Conservation (phyloP, 2,329 filamentous ascomycete genomes). For the Penicillium rolfsii region DNA sequence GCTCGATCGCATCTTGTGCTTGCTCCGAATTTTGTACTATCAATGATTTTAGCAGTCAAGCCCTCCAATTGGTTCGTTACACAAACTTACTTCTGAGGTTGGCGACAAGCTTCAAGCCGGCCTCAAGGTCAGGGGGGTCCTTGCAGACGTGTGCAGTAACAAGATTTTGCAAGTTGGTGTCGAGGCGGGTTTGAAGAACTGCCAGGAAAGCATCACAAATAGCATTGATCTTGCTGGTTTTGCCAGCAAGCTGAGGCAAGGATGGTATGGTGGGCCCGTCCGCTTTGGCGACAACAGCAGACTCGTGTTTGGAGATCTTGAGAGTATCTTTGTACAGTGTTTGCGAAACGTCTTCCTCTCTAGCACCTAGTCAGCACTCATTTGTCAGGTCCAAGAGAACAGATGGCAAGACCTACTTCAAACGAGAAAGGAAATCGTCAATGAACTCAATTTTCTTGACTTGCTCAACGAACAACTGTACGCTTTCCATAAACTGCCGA, state of each 20-base stretch:
- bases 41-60: constrained; percentile 20
- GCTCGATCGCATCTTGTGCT: constrained; percentile 87
- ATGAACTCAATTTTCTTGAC: constrained; percentile 79
- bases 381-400: not conserved
- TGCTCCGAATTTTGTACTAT: constrained; percentile 66
- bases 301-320: constrained; percentile 46
- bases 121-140: constrained; percentile 82
- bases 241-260: constrained; percentile 23
- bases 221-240: constrained; percentile 72
- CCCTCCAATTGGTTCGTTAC: constrained; percentile 10
- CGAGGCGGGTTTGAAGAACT: constrained; percentile 64
- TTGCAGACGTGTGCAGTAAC: constrained; percentile 97
- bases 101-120: constrained; percentile 78
- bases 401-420: constrained; percentile 60
- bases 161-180: constrained; percentile 79
- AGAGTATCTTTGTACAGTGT: constrained; percentile 92
- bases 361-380: constrained; percentile 36
- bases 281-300: constrained; percentile 29
- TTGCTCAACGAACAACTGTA: constrained; percentile 79
- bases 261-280: constrained; percentile 23
- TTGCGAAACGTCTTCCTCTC: constrained; percentile 88
- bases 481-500: constrained; percentile 76
- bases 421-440: constrained; percentile 85
- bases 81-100: constrained; percentile 58
- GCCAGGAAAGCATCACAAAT: constrained; percentile 84